Evolutionary conservation across 176 grass and related monocot species (phyloP).

Genomic region (Rhynchospora tenuis): DNA sequence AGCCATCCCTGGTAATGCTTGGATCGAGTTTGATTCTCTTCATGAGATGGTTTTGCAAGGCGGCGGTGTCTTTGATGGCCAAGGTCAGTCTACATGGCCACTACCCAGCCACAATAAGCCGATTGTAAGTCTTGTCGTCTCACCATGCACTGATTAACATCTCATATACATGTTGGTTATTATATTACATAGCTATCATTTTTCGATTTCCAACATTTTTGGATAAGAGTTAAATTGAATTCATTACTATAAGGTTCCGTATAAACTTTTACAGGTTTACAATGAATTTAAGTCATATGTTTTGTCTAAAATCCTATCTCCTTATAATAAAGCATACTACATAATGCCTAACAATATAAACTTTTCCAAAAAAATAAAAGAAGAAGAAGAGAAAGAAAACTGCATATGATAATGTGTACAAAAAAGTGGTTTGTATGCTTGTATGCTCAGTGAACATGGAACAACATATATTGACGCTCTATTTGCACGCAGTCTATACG

Average conservation of each 20-base stretch:
- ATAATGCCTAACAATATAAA: background rate
- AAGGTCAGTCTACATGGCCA: conserved; percentile 17
- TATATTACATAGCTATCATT: no score
- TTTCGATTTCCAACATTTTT: background rate
- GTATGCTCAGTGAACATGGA: background rate
- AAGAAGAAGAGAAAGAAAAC: background rate
- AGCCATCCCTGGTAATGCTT: conserved; percentile 5
- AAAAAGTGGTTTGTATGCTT: background rate
- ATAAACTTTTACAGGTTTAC: no score
- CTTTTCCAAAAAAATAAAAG: background rate
- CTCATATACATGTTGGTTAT: no score
- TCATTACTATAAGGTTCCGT: background rate
- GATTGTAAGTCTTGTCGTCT: background rate
- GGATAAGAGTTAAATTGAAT: background rate
- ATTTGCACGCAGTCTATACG: conserved; percentile 22
- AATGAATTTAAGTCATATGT: no score
- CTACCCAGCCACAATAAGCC: background rate
- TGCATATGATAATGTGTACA: background rate
- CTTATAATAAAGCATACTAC: background rate
- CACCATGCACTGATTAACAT: background rate
- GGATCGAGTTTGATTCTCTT: conserved; percentile 35
- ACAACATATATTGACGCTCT: background rate
- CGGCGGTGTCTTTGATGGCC: conserved; percentile 27
- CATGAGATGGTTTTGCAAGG: conserved; percentile 26
- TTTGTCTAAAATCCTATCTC: no score